Percentiles rank a stretch among this genome's conserved stretches.
Evolutionary conservation across 192 early-diverging fungal species (phyloP).

Genomic region (Phlyctochytrium arcticum): DNA sequence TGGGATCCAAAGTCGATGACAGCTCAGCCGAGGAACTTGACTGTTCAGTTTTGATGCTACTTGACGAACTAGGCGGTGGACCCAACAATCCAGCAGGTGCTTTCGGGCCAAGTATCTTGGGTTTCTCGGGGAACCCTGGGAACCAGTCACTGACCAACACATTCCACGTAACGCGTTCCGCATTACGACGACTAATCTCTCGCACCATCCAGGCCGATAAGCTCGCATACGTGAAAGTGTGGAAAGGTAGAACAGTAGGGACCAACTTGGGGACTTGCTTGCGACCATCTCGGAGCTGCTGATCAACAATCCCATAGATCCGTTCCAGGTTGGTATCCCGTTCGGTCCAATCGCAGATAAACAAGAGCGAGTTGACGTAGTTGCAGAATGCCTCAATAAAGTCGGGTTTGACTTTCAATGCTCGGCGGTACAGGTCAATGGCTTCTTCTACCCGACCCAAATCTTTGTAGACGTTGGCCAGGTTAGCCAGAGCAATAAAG

Average conservation of each 20-base stretch:
- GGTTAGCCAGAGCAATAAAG: constrained; percentile 87
- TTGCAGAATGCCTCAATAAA: constrained; percentile 93
- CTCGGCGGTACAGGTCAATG: constrained; percentile 78
- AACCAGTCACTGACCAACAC: constrained; percentile 61
- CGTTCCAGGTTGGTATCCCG: constrained; percentile 70
- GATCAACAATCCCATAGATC: constrained; percentile 72
- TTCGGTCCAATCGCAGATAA: constrained; percentile 87
- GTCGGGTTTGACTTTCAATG: constrained; percentile 78
- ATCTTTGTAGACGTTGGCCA: constrained; percentile 92
- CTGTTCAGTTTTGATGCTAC: neutral
- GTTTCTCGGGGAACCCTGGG: constrained; percentile 46
- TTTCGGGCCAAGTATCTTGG: constrained; percentile 43
- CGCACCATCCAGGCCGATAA: constrained; percentile 77
- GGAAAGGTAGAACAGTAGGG: constrained; percentile 88
- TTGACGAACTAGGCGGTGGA: neutral
- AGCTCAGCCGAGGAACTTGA: too few species aligned
- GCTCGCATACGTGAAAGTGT: constrained; percentile 88
- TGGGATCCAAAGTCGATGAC: neutral
- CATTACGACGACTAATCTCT: constrained; percentile 81
- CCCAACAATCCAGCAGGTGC: neutral
- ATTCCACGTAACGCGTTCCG: constrained; percentile 71
- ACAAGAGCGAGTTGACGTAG: constrained; percentile 79
- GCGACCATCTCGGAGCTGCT: constrained; percentile 52
- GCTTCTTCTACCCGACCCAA: constrained; percentile 86
- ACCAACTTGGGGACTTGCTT: constrained; percentile 54